phyloP scores from a whole-genome alignment of 2,329 filamentous ascomycete genomes.

The Fusarium sp. region DNA sequence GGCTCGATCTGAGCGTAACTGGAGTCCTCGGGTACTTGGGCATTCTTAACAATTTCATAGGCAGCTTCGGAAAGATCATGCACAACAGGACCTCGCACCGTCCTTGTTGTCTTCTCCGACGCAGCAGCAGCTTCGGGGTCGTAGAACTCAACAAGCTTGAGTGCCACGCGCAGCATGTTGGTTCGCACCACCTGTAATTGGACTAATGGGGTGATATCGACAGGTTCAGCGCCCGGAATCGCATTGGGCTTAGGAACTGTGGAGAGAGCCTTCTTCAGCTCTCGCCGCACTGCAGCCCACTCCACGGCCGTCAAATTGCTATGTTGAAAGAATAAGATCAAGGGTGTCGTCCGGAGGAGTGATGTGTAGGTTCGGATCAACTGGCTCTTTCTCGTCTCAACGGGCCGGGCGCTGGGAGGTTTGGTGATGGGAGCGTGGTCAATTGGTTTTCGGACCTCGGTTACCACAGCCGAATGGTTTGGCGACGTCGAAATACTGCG shows the following conservation, averaged over 20 bases:
- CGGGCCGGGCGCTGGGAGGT: constrained; percentile 86
- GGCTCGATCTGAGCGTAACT: constrained; percentile 72
- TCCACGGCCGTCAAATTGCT: constrained; percentile 77
- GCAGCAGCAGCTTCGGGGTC: constrained; percentile 58
- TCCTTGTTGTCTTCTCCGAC: constrained; percentile 46
- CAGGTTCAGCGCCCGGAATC: constrained; percentile 43
- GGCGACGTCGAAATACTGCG: constrained; percentile 45
- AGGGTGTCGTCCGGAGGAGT: constrained; percentile 82
- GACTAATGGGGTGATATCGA: constrained; percentile 68
- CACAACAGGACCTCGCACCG: constrained; percentile 49
- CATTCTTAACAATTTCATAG: constrained; percentile 58
- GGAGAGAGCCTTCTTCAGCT: constrained; percentile 56
- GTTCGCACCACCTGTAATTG: constrained; percentile 88
- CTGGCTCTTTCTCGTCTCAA: constrained; percentile 91
- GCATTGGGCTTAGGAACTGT: constrained; percentile 51
- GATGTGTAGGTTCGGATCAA: constrained; percentile 88
- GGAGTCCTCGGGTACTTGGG: constrained; percentile 51
- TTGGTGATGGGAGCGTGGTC: constrained; percentile 74
- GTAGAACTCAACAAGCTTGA: constrained; percentile 88
- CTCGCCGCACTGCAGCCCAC: constrained; percentile 57
- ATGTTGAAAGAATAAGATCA: constrained; percentile 85
- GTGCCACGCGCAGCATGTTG: constrained; percentile 85
- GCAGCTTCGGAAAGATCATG: constrained; percentile 66
- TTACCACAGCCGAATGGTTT: constrained; percentile 40
- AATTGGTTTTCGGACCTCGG: constrained; percentile 51